Base-by-base conservation (phyloP, 371 early-diverging fungal genomes). In the Mucor saturninus region DNA sequence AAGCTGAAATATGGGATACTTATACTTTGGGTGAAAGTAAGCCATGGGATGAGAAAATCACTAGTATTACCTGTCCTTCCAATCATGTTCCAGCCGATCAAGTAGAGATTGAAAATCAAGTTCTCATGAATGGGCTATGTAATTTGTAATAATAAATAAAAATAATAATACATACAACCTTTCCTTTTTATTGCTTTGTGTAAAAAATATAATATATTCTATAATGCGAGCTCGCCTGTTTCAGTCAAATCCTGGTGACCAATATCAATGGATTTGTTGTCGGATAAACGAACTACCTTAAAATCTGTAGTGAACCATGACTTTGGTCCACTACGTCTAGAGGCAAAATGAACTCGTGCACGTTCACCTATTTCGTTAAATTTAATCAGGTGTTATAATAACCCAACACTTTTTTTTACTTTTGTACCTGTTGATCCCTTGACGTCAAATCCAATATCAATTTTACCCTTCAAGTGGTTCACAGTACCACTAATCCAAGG, bases 401-500 rank as follows among this genome's bases (percentile, higher is more conserved):
- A 11, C 42, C 6, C 53, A 35, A 6, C 14, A n/a, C 39, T 28
- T 28, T 56, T 56, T 28, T 54, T 62, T 57, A 10, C 14, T 52
- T 15, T 37, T 51, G 60, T 76, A 86, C 86, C 83, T 65, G 77
- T 80, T 14, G 70, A 64, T 3, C 89, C 87, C 13, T 77, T 74
- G 37, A 89, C 79, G 30, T 80, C 76, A 64, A 83, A 89, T 35
- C 75, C 71, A 62, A 88, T 83, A 61, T 87, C 75, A 9, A 88
- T 83, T 30, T 81, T 72, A 9, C 90, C 90, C 68, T 90, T 87
- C 67, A 90, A 71, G 67, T 88, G 86, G 31, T 88, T 88, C 11
- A 90, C 86, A 1, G 80, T 80, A 4, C 90, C 90, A 26, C 72
- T 74, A 65, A 90, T 86, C 90, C 90, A 90, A 9, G 89, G 87